These are phyloP conservation scores for Ustilago bromivora DNA, from an alignment of 1,284 basidiomycete genomes.

Conservation along the genomic window DNA sequence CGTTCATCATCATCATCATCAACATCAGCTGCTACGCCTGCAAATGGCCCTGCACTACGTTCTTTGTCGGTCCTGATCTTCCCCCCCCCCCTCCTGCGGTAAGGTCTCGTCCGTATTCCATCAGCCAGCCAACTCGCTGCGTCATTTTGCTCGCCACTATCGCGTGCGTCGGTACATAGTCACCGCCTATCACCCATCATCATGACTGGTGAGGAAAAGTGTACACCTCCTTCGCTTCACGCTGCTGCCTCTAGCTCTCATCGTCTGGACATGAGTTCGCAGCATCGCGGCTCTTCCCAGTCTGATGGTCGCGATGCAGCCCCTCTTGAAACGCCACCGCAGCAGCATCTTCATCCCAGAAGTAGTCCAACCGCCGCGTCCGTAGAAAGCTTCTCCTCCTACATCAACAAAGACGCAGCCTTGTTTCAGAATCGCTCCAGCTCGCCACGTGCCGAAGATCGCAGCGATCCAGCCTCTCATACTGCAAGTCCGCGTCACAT, in stretches of 20 bases:
- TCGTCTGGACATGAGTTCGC: slow-evolving; percentile 6
- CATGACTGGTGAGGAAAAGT: too few species aligned
- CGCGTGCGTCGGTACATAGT: background rate
- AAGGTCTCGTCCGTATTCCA: background rate
- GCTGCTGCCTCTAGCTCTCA: background rate
- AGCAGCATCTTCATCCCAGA: slow-evolving; percentile 25
- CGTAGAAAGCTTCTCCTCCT: slow-evolving; percentile 56
- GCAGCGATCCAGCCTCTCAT: slow-evolving; percentile 42
- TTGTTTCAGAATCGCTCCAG: slow-evolving; percentile 50
- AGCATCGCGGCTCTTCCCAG: slow-evolving; percentile 31
- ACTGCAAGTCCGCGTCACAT: slow-evolving; percentile 35
- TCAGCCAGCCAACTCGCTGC: slow-evolving; percentile 2
- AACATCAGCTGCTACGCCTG: background rate
- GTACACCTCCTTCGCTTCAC: too few species aligned
- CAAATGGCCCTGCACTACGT: slow-evolving; percentile 2
- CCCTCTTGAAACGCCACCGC: slow-evolving; percentile 19
- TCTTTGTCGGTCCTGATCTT: slow-evolving; percentile 3
- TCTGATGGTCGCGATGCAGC: slow-evolving; percentile 31
- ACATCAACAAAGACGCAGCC: slow-evolving; percentile 54
- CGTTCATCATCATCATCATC: background rate
- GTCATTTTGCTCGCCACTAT: too few species aligned
- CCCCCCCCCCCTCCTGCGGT: background rate
- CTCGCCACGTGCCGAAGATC: slow-evolving; percentile 50
- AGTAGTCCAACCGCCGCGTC: slow-evolving; percentile 54
- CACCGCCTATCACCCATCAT: background rate